Conservation (phyloP, 2,329 filamentous ascomycete species). For the Aureobasidium melanogenum region DNA sequence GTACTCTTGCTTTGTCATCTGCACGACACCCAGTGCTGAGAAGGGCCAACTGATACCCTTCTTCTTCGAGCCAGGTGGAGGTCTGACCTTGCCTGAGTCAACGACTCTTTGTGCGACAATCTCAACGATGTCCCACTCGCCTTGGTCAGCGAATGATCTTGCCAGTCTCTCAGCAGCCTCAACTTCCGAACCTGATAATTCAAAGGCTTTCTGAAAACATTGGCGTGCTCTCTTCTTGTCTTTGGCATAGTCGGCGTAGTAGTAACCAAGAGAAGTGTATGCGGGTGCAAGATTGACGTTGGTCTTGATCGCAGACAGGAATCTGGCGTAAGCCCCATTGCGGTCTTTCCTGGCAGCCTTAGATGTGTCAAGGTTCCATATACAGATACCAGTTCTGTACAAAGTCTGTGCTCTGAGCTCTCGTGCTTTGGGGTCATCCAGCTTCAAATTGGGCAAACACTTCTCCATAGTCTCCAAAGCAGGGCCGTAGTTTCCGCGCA, state of each 20-base stretch:
- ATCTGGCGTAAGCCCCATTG: slow-evolving; percentile 72
- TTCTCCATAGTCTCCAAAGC: slow-evolving; percentile 62
- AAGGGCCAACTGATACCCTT: slow-evolving; percentile 95
- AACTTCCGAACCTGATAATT: slow-evolving; percentile 79
- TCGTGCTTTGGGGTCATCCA: slow-evolving; percentile 49
- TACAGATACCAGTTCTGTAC: slow-evolving; percentile 76
- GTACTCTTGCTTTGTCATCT: slow-evolving; percentile 90
- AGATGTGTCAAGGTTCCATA: slow-evolving; percentile 76
- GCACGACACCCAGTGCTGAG: slow-evolving; percentile 84
- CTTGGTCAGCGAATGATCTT: slow-evolving; percentile 73
- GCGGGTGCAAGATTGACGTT: slow-evolving; percentile 82
- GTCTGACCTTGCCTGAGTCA: slow-evolving; percentile 86
- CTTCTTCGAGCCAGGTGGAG: slow-evolving; percentile 84
- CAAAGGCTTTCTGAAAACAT: slow-evolving; percentile 94
- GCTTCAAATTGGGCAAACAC: slow-evolving; percentile 57
- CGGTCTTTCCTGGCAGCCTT: slow-evolving; percentile 68
- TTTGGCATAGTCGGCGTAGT: slow-evolving; percentile 82
- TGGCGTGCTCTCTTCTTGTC: slow-evolving; percentile 80
- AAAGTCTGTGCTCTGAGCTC: slow-evolving; percentile 78
- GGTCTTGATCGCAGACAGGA: slow-evolving; percentile 73
- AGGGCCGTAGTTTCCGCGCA: slow-evolving; percentile 63
- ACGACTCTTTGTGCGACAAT: slow-evolving; percentile 83
- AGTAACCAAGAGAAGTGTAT: slow-evolving; percentile 84
- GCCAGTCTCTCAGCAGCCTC: slow-evolving; percentile 81
- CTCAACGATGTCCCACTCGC: slow-evolving; percentile 96